A percentile compares a stretch with the other conserved stretches of the same genome.
These are phyloP conservation scores for Fusarium aywerte DNA, from an alignment of 2,329 filamentous ascomycete genomes.

Conservation along the genomic window DNA sequence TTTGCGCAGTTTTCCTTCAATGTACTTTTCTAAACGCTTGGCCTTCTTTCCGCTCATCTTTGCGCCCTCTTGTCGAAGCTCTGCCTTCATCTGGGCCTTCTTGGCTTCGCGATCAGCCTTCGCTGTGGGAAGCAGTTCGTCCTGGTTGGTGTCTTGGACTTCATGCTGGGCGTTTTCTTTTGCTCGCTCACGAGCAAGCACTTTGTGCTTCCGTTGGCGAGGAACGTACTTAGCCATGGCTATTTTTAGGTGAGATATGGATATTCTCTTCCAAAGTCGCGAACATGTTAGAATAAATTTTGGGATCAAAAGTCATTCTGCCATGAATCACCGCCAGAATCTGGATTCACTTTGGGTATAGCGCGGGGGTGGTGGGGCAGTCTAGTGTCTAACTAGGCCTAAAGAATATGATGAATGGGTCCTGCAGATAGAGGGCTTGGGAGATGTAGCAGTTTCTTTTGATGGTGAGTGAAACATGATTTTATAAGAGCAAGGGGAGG, in stretches of 20 bases:
- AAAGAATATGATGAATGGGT: no score
- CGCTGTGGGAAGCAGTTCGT: constrained; percentile 50
- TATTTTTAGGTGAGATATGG: background rate
- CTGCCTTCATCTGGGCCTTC: constrained; percentile 65
- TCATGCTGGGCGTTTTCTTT: constrained; percentile 56
- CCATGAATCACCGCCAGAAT: constrained; percentile 52
- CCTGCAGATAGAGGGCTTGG: no score
- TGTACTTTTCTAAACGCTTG: constrained; percentile 74
- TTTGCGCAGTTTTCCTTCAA: constrained; percentile 91
- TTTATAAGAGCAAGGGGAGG: no score
- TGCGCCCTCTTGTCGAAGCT: constrained; percentile 61
- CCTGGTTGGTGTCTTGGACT: constrained; percentile 52
- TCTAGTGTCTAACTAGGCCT: background rate
- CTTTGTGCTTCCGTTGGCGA: constrained; percentile 74
- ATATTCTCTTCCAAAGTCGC: background rate
- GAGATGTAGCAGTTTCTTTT: no score
- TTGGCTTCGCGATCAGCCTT: constrained; percentile 65
- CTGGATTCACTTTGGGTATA: constrained; percentile 48
- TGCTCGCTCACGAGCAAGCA: constrained; percentile 70
- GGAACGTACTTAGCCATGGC: constrained; percentile 69
- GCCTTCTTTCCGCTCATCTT: constrained; percentile 74
- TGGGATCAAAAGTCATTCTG: constrained; percentile 50
- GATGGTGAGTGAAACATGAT: no score
- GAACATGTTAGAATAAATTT: constrained; percentile 47
- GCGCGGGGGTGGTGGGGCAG: constrained; percentile 49